Evolutionary conservation across 495 filamentous ascomycete species (phyloP), one percentile per base, ranked within the genome.

Genomic region (Penicilliopsis zonata): DNA sequence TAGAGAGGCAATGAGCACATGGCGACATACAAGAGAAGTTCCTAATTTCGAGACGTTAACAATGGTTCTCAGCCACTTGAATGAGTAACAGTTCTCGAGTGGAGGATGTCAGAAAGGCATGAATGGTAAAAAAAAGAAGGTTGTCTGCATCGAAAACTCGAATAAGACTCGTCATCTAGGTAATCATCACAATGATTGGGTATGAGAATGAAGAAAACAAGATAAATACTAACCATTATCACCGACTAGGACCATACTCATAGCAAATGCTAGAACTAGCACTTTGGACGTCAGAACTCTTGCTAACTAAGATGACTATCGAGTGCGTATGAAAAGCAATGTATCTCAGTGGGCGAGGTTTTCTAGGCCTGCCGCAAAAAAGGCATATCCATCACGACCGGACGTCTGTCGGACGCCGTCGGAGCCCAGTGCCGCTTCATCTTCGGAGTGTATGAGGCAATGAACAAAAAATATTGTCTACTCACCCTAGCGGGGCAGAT

Each of bases 391-490:
- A 65, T 86, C 82, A 86, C 67, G 60, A 63, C 59, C 61, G 61
- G 43, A 53, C 55, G 53, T 60, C 38, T 55, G 47, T 64, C 44
- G 42, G 46, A 57, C 52, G 66, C 59, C 62, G 59, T 96, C 88
- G 85, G 87, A 94, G 90, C 92, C 90, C 90, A 98, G 90, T 98
- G 90, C 88, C 87, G 70, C 69, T 84, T 93, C 87, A 95, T 98
- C 88, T 84, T 80, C 45, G 59, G 51, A 56, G 36, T 18, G 31
- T 35, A 28, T 18, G 37, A 50, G 19, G 33, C 4, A 24, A 25
- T 20, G 23, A 25, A 18, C 9, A 42, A 38, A 37, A 28, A 36
- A 41, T 30, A 24, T 31, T 31, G 9, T 17, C 9, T 9, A 30
- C 33, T 31, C 28, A 31, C 26, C 18, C 10, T n/a, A n/a, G n/a